Conservation (phyloP, 1,284 basidiomycete species). For the Dichomitus squalens region DNA sequence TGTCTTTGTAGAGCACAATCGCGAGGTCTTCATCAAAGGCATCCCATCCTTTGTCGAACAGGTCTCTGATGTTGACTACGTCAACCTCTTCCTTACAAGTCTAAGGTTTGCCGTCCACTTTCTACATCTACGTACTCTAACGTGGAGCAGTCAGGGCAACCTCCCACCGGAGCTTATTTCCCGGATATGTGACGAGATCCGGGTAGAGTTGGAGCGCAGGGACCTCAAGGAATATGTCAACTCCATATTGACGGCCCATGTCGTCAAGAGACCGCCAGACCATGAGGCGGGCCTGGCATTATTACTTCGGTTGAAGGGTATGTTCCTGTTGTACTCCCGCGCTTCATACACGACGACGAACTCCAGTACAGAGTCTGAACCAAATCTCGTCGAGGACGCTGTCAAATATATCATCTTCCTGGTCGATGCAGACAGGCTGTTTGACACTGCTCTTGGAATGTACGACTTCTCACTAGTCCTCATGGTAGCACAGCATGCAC, state of each 20-base stretch:
- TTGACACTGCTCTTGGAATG: conserved; percentile 96
- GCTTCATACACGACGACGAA: background rate
- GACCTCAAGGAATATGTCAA: conserved; percentile 86
- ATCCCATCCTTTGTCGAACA: conserved; percentile 80
- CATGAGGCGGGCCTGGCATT: conserved; percentile 84
- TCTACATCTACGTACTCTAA: background rate
- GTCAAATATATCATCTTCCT: conserved; percentile 99
- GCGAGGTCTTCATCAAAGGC: conserved; percentile 64
- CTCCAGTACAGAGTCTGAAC: conserved; percentile 59
- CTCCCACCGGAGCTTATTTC: conserved; percentile 62
- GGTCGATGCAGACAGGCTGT: conserved; percentile 90
- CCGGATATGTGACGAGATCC: conserved; percentile 80
- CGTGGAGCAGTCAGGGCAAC: conserved; percentile 54
- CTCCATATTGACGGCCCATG: conserved; percentile 90
- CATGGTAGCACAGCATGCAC: conserved; percentile 96
- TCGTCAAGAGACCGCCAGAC: conserved; percentile 91
- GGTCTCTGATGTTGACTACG: conserved; percentile 86
- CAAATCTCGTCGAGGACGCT: conserved; percentile 88
- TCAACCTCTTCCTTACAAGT: conserved; percentile 91
- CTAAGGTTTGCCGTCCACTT: conserved; percentile 61
- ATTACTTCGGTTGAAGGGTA: conserved; percentile 81
- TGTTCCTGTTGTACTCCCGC: background rate
- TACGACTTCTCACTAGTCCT: conserved; percentile 97
- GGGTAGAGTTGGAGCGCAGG: conserved; percentile 69
- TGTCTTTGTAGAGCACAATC: conserved; percentile 82